These are phyloP conservation scores for Alternaria brassicicola DNA, from an alignment of 2,329 filamentous ascomycete species.

Conservation along the genomic window DNA sequence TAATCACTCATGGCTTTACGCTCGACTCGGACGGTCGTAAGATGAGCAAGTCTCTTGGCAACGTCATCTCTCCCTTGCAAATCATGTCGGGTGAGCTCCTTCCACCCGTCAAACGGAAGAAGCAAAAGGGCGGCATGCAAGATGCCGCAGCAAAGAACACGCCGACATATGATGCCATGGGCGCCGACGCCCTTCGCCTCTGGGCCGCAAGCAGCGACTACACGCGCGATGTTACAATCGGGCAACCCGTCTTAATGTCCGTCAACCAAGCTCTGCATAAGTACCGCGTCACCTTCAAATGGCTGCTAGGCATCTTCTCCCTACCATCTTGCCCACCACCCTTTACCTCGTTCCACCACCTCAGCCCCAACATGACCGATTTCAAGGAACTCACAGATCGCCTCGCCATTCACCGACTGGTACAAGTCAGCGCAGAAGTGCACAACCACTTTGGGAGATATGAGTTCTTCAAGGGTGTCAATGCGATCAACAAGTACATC, in stretches of 20 bases:
- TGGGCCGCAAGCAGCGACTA: slow-evolving; percentile 95
- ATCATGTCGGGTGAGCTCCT: slow-evolving; percentile 85
- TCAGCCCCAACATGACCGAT: slow-evolving; percentile 15
- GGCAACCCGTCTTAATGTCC: slow-evolving; percentile 75
- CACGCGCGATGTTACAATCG: slow-evolving; percentile 83
- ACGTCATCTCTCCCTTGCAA: slow-evolving; percentile 78
- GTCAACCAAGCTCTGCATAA: slow-evolving; percentile 81
- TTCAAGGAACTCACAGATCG: slow-evolving; percentile 52
- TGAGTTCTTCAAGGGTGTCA: slow-evolving; percentile 82
- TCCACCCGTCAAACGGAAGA: slow-evolving; percentile 70
- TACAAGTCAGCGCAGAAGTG: slow-evolving; percentile 68
- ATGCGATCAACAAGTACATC: slow-evolving; percentile 78
- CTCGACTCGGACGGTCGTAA: slow-evolving; percentile 90
- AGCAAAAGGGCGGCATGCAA: slow-evolving; percentile 51
- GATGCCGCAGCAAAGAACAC: slow-evolving; percentile 39
- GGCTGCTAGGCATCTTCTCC: slow-evolving; percentile 74
- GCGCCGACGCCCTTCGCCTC: slow-evolving; percentile 83
- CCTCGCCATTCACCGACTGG: slow-evolving; percentile 78
- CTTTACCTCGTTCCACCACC: slow-evolving; percentile 31
- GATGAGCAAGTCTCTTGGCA: slow-evolving; percentile 98
- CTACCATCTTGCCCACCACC: slow-evolving; percentile 49
- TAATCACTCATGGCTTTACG: slow-evolving; percentile 96
- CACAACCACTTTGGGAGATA: slow-evolving; percentile 69
- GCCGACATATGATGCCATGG: slow-evolving; percentile 70
- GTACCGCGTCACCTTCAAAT: slow-evolving; percentile 87